phyloP scores from a whole-genome alignment of 2,329 filamentous ascomycete species.

The Alternaria infectoria region DNA sequence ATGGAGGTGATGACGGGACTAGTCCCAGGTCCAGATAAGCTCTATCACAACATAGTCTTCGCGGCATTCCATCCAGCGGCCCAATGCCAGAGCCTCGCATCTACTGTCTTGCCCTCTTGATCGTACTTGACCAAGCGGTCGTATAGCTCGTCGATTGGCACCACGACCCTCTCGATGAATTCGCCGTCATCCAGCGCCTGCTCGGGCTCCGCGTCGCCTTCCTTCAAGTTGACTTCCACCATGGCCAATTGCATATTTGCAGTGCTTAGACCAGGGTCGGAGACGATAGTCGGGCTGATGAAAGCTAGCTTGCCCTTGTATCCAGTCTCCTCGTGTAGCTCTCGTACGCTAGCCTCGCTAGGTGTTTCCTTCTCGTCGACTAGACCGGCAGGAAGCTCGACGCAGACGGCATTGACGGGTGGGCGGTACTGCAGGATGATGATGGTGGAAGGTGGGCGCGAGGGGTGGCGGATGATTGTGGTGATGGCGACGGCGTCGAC shows the following conservation, averaged over 20 bases:
- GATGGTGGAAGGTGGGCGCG: conserved; percentile 57
- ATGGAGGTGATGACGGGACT: not conserved
- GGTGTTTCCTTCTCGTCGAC: conserved; percentile 65
- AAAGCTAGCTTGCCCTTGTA: conserved; percentile 60
- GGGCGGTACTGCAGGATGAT: conserved; percentile 67
- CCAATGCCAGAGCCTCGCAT: conserved; percentile 67
- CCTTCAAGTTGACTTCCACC: conserved; percentile 62
- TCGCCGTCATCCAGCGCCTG: conserved; percentile 67
- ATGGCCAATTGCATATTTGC: conserved; percentile 68
- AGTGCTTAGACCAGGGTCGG: conserved; percentile 67
- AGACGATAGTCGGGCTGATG: conserved; percentile 71
- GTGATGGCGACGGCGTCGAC: conserved; percentile 66
- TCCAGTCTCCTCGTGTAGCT: conserved; percentile 68
- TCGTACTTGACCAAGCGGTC: conserved; percentile 57
- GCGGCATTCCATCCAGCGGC: conserved; percentile 63
- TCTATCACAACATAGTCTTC: conserved; percentile 35
- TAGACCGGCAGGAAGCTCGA: conserved; percentile 67
- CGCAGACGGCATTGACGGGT: conserved; percentile 63
- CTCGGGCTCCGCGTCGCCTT: conserved; percentile 59
- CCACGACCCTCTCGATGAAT: conserved; percentile 65
- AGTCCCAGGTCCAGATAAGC: not conserved
- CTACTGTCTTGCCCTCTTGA: conserved; percentile 59
- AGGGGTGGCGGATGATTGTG: conserved; percentile 60
- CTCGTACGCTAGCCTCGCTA: conserved; percentile 62
- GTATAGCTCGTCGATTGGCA: conserved; percentile 64